Base-by-base conservation (phyloP, 331 rosid genomes). In the Spiraea crenata region DNA sequence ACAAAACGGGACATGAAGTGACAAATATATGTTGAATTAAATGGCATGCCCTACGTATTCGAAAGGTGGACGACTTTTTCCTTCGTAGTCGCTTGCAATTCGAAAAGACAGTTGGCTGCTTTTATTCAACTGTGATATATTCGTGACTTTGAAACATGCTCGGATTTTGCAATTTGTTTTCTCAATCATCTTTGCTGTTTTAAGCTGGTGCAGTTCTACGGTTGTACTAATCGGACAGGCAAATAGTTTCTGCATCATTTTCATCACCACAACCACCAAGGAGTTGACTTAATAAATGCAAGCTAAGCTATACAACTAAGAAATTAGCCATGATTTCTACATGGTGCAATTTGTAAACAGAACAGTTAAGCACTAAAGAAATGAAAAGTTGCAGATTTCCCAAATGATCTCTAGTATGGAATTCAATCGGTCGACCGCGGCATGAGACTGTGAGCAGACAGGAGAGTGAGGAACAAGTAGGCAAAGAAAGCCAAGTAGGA, bases 401-500 rank as follows among this genome's bases (percentile, higher is more conserved):
- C 31, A 31, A 17, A 35, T 13, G 9, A 0, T 25, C 31, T 34
- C 41, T 35, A 34, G 7, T 12, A 39, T 12, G 5, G 2, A 6
- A 15, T 68, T 54, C 47, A 13, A 12, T 55, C 1, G 5, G 46
- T 11, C 15, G 65, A 68, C 50, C 48, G 37, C 19, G 49, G n/a
- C 52, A 76, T 49, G 77, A 78, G 82, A 49, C 63, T 41, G 50
- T 83, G 65, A 70, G 88, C 87, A 12, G 76, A 76, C 35, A 75
- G 40, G 75, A 82, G 16, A 49, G 87, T 74, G 74, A 90, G 77
- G 7, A 58, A 74, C 58, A 90, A 76, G 72, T 83, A 84, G 62
- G 90, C 75, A 56, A 82, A 34, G 80, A 90, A 88, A 34, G 85
- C 74, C 72, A 86, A 35, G 77, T 81, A 90, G 4, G 96, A 84